Evolutionary conservation across 2,329 filamentous ascomycete genomes (phyloP), one percentile per base, ranked within the genome.

Genomic region (Cladobotryum mycophilum): DNA sequence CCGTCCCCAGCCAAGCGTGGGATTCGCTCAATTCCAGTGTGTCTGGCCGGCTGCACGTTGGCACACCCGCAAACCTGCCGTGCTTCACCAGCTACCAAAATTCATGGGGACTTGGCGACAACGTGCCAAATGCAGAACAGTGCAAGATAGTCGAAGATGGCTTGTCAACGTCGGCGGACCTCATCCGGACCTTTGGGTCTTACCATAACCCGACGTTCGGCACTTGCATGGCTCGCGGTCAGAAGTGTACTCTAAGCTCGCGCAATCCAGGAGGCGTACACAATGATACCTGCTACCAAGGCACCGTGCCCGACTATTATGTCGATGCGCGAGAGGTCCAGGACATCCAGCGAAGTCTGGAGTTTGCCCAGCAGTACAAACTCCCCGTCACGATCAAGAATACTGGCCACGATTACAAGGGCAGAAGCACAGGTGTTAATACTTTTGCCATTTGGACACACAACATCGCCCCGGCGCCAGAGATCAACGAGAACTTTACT

Each of bases 401-500:
- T 22, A 53, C 51, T 17, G 47, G 47, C 12, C 51, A 53, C 17
- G 51, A 53, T 42, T 53, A 53, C 37, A 50, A 43, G 42, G 51
- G 51, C 3, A 40, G 51, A 37, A 53, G 51, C 36, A 35, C 51
- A 9, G 47, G 47, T 5, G 41, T 42, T 18, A 46, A 49, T 17
- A 45, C 51, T 0, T 42, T 53, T 49, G 51, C 51, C 12, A 42
- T 53, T 2, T 53, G 51, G 51, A 53, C 51, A 1, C 47, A 53
- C n/a, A 49, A 53, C 15, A 46, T 53, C 3, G 41, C 37, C 8
- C 47, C 51, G 7, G 51, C 45, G 6, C 37, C 37, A 7, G 15
- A 45, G 15, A 33, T 53, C 22, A n/a, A 41, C n/a, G 51, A 45
- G 3, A 25, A 53, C 1, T 53, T 46, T 36, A 50, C 51, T 30